Conservation (phyloP, 371 early-diverging fungal genomes). For the Chytridium lagenaria region DNA sequence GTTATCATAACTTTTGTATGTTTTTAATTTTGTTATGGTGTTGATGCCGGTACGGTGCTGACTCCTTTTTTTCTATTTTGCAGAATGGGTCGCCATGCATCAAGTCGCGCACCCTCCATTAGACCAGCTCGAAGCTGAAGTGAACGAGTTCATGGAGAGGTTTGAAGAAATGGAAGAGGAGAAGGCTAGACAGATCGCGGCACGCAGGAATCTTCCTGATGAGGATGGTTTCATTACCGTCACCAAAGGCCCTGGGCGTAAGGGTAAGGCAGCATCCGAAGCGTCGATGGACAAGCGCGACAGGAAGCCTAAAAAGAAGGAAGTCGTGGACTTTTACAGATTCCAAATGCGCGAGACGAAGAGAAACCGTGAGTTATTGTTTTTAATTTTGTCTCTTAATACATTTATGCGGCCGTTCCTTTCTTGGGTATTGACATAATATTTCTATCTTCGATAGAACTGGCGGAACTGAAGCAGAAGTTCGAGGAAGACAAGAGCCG, state of each 20-base stretch:
- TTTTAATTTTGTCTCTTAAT: not conserved
- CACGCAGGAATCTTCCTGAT: slow-evolving; percentile 82
- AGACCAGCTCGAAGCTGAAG: slow-evolving; percentile 62
- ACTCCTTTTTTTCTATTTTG: not conserved
- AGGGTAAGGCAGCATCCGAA: slow-evolving; percentile 64
- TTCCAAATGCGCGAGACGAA: slow-evolving; percentile 94
- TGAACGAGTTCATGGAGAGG: slow-evolving; percentile 76
- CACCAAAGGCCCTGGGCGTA: slow-evolving; percentile 56
- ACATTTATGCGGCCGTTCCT: not conserved
- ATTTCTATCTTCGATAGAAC: slow-evolving; percentile 64
- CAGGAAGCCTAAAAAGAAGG: slow-evolving; percentile 69
- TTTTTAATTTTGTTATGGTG: too few species aligned
- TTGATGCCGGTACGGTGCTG: too few species aligned
- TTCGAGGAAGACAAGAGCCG: slow-evolving; percentile 92
- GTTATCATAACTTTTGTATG: not conserved
- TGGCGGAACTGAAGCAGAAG: slow-evolving; percentile 81
- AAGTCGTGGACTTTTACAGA: slow-evolving; percentile 87
- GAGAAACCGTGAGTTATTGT: slow-evolving; percentile 69
- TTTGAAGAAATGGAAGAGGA: slow-evolving; percentile 85
- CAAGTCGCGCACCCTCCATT: slow-evolving; percentile 64
- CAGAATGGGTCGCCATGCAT: slow-evolving; percentile 61
- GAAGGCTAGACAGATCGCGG: slow-evolving; percentile 56
- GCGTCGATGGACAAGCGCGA: slow-evolving; percentile 48
- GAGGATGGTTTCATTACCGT: slow-evolving; percentile 95
- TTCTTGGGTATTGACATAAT: not conserved